Evolutionary conservation across 2,329 filamentous ascomycete species (phyloP).

Genomic region (Helminthosporium solani): DNA sequence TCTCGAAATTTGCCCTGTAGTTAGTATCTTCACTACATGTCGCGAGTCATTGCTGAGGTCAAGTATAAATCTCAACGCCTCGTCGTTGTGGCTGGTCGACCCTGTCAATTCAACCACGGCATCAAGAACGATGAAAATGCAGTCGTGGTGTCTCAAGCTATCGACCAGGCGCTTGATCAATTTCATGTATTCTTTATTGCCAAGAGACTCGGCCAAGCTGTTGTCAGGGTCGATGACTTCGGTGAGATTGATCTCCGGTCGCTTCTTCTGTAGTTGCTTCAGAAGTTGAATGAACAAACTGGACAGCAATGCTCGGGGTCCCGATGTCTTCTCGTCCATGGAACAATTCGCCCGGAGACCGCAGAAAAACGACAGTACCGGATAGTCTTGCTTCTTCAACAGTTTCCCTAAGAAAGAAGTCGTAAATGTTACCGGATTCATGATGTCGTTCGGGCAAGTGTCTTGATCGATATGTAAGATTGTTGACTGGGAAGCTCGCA

Average conservation of each 20-base stretch:
- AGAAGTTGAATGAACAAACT: background rate
- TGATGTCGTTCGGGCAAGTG: background rate
- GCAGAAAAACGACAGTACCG: background rate
- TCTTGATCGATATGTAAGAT: background rate
- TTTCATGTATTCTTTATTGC: background rate
- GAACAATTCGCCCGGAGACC: background rate
- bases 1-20: background rate
- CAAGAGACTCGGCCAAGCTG: background rate
- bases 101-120: background rate
- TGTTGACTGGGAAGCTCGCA: background rate
- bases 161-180: background rate
- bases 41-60: background rate
- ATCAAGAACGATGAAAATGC: constrained; percentile 1
- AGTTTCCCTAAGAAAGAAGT: background rate
- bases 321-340: background rate
- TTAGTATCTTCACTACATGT: background rate
- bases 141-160: background rate
- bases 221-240: background rate
- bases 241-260: background rate
- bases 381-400: background rate
- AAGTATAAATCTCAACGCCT: background rate
- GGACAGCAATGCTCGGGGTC: background rate
- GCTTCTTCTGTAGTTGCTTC: background rate
- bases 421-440: background rate
- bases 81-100: background rate